These are phyloP conservation scores for Platanus orientalis DNA, from an alignment of 164 flowering plant species.

Conservation along the genomic window DNA sequence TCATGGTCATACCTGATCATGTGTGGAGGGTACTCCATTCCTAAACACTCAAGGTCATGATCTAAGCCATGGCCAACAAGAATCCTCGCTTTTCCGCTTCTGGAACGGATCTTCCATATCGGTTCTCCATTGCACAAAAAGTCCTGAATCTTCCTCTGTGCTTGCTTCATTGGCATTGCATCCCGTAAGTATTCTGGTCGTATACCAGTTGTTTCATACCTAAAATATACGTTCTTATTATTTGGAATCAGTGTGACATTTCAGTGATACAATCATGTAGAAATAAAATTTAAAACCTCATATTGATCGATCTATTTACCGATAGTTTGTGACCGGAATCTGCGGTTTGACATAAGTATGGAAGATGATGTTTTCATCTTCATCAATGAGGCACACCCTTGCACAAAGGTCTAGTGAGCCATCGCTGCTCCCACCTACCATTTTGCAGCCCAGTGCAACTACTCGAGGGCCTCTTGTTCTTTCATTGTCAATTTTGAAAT, in stretches of 20 bases:
- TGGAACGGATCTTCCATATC: constrained; percentile 70
- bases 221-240: constrained; percentile 7
- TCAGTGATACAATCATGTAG: no score
- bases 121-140: constrained; percentile 85
- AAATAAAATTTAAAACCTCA: no score
- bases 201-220: constrained; percentile 85
- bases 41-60: constrained; percentile 73
- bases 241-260: no score
- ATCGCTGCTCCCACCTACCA: constrained; percentile 95
- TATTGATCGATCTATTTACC: constrained; percentile 24
- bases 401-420: constrained; percentile 84
- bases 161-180: constrained; percentile 71
- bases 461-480: constrained; percentile 43
- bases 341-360: constrained; percentile 72
- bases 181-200: constrained; percentile 67
- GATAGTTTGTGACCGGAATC: constrained; percentile 68
- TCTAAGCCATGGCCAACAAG: constrained; percentile 93
- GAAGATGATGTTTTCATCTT: constrained; percentile 62
- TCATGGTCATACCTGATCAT: constrained; percentile 51
- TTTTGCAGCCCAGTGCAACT: constrained; percentile 73
- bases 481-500: constrained; percentile 31
- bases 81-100: constrained; percentile 72
- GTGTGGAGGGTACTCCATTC: constrained; percentile 59
- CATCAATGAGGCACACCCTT: constrained; percentile 79
- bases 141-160: constrained; percentile 68